phyloP scores from a whole-genome alignment of 2,329 filamentous ascomycete genomes.

The Neurospora crassa region DNA sequence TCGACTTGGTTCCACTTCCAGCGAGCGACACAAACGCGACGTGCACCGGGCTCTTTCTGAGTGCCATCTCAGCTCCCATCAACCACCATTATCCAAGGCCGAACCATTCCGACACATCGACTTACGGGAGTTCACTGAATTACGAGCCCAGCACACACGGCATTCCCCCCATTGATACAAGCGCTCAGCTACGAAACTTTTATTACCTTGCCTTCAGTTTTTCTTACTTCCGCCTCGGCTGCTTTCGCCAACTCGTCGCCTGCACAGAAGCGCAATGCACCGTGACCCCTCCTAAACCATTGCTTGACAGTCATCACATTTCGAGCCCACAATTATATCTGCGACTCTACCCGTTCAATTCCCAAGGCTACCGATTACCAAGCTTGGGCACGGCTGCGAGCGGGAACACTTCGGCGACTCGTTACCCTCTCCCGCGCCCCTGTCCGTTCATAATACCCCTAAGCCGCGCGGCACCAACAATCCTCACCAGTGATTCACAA shows the following conservation, averaged over 20 bases:
- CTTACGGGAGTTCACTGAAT: background rate
- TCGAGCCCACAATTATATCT: background rate
- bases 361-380: background rate
- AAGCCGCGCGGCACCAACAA: background rate
- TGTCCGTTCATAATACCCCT: background rate
- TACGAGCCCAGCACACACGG: background rate
- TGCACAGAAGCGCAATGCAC: background rate
- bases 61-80: background rate
- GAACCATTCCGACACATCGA: background rate
- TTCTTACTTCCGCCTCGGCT: background rate
- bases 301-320: background rate
- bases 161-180: background rate
- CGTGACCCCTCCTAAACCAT: background rate
- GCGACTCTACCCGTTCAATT: background rate
- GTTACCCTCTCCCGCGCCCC: background rate
- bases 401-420: background rate
- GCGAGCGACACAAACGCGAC: background rate
- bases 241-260: background rate
- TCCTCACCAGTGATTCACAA: constrained; percentile 2
- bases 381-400: background rate
- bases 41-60: background rate
- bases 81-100: background rate
- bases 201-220: background rate
- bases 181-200: background rate
- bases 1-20: background rate